Conservation (phyloP, 805 yeast genomes). For the Yarrowia phangngaensis region DNA sequence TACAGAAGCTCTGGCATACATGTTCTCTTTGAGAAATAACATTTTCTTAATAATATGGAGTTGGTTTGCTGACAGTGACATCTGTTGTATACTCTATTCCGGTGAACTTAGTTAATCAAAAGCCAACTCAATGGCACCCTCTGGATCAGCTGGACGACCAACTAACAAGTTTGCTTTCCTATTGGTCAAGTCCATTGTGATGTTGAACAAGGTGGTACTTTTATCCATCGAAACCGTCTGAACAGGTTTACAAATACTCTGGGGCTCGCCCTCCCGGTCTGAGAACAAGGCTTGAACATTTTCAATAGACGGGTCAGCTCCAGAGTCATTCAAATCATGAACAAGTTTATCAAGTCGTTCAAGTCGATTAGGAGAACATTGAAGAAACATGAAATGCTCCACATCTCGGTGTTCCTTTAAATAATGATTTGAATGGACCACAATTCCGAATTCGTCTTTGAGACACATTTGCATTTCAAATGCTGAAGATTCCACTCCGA, state of each 20-base stretch:
- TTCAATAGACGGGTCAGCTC: slow-evolving; percentile 22
- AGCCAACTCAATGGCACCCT: slow-evolving; percentile 10
- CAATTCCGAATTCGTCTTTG: slow-evolving; percentile 25
- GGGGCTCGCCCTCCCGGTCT: slow-evolving; percentile 34
- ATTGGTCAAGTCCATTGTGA: slow-evolving; percentile 34
- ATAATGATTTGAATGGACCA: slow-evolving; percentile 31
- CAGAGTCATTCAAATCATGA: slow-evolving; percentile 1
- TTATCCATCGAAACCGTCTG: slow-evolving; percentile 28
- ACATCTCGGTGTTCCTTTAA: slow-evolving; percentile 28
- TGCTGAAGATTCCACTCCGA: slow-evolving; percentile 31
- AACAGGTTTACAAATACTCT: slow-evolving; percentile 32
- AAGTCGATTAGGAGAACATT: slow-evolving; percentile 27
- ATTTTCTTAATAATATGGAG: no score
- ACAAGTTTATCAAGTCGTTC: slow-evolving; percentile 29
- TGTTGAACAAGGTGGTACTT: slow-evolving; percentile 34
- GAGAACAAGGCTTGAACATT: slow-evolving; percentile 29
- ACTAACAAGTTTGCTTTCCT: slow-evolving; percentile 31
- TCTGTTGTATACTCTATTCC: slow-evolving; percentile 1
- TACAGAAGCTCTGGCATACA: no score
- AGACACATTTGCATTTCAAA: slow-evolving; percentile 23
- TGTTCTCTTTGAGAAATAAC: no score
- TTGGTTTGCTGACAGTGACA: no score
- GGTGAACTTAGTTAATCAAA: background rate
- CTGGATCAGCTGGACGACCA: slow-evolving; percentile 32
- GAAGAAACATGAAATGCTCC: slow-evolving; percentile 24